These are phyloP conservation scores for Chamaecrista fasciculata DNA, from an alignment of 306 rosid genomes.

Conservation along the genomic window DNA sequence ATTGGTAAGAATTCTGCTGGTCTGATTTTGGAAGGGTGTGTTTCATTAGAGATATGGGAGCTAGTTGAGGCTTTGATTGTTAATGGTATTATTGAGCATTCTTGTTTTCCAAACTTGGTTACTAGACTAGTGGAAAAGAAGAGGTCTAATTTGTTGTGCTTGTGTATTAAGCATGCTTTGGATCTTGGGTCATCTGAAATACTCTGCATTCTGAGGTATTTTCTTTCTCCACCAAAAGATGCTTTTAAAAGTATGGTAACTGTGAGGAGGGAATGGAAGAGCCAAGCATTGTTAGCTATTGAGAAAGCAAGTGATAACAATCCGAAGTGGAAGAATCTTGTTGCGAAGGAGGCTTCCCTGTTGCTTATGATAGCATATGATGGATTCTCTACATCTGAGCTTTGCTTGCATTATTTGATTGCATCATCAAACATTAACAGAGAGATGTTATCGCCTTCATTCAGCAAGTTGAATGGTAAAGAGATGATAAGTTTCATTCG, in stretches of 20 bases:
- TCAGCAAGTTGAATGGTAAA: conserved; percentile 61
- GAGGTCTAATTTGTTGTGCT: conserved; percentile 63
- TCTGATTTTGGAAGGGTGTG: conserved; percentile 62
- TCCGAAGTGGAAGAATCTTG: conserved; percentile 34
- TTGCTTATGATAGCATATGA: conserved; percentile 80
- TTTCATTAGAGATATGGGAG: conserved; percentile 72
- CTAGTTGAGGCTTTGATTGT: conserved; percentile 61
- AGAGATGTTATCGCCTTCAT: conserved; percentile 47
- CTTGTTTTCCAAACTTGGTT: conserved; percentile 50
- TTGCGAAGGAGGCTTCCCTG: conserved; percentile 71
- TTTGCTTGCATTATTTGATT: conserved; percentile 75
- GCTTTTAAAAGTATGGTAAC: conserved; percentile 36
- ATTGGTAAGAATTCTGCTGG: conserved; percentile 53
- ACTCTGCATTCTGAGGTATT: conserved; percentile 62
- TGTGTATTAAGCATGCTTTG: conserved; percentile 57
- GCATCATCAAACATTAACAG: conserved; percentile 63
- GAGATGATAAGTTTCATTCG: conserved; percentile 60
- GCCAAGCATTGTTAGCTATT: conserved; percentile 59
- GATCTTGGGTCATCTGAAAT: conserved; percentile 67
- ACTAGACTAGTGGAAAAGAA: conserved; percentile 48
- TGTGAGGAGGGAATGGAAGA: conserved; percentile 83
- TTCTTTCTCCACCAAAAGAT: conserved; percentile 56
- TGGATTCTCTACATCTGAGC: conserved; percentile 61
- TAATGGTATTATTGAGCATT: conserved; percentile 48
- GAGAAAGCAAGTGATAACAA: conserved; percentile 46